These are phyloP conservation scores for Syzygium oleosum DNA, from an alignment of 345 rosid species.

Conservation along the genomic window DNA sequence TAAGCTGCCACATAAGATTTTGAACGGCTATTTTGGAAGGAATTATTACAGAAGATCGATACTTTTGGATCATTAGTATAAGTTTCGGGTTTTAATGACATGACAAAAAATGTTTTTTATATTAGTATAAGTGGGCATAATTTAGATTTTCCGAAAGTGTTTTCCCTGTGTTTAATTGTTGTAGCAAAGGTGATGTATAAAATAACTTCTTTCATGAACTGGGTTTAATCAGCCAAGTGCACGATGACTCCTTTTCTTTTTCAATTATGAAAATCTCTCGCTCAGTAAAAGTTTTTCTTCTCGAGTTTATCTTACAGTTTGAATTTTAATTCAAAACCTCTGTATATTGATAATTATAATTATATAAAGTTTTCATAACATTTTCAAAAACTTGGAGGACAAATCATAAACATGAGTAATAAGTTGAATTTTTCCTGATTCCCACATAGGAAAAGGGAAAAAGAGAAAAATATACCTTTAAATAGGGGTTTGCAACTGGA, in stretches of 20 bases:
- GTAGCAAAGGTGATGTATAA: background rate
- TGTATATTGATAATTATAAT: no score
- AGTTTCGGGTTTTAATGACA: background rate
- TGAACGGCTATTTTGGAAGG: background rate
- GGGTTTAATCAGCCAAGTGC: background rate
- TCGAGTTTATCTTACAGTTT: no score
- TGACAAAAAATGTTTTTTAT: background rate
- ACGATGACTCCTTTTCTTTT: background rate
- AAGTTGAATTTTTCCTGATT: no score
- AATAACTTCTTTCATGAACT: background rate
- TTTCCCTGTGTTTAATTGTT: background rate
- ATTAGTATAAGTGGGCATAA: background rate
- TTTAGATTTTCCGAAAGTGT: background rate
- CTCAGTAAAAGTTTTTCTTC: no score
- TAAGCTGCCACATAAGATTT: background rate
- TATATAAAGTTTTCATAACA: no score
- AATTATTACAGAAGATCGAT: background rate
- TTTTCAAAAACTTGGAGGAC: no score
- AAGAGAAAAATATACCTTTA: no score
- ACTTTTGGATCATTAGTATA: background rate
- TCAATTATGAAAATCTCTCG: background rate
- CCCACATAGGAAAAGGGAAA: no score
- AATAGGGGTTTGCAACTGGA: no score
- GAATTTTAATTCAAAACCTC: no score
- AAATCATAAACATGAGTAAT: no score